Percentiles rank a stretch among this genome's conserved stretches.
phyloP scores from a whole-genome alignment of 768 basidiomycete genomes.

The Cystobasidium tubakii region DNA sequence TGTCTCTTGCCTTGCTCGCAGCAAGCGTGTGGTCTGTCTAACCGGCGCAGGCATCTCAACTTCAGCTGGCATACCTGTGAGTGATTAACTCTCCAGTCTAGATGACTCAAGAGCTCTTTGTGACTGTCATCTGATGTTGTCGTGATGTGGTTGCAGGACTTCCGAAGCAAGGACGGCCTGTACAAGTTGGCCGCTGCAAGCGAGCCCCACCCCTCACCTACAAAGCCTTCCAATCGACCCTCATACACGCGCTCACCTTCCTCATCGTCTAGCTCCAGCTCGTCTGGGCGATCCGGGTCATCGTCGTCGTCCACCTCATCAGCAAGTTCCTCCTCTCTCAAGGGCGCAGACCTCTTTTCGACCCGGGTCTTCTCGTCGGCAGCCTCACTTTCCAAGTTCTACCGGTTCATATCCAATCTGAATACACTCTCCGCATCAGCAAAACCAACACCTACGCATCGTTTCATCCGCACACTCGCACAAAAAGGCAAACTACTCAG shows the following conservation, averaged over 20 bases:
- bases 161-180: conserved; percentile 86
- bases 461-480: conserved; percentile 77
- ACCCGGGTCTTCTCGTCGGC: conserved; percentile 81
- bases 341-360: conserved; percentile 92
- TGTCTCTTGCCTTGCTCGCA: conserved; percentile 71
- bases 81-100: conserved; percentile 47
- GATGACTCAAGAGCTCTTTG: not conserved
- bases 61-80: conserved; percentile 88
- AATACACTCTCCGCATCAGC: conserved; percentile 49
- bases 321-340: conserved; percentile 51
- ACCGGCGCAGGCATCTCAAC: conserved; percentile 96
- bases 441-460: conserved; percentile 77
- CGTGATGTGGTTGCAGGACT: conserved; percentile 61
- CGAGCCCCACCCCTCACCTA: not conserved
- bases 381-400: conserved; percentile 79
- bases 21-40: conserved; percentile 79
- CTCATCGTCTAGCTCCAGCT: not conserved
- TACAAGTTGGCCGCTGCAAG: conserved; percentile 59
- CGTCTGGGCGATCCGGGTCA: not conserved
- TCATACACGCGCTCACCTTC: not conserved
- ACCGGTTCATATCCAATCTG: conserved; percentile 87
- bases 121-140: not conserved
- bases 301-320: conserved; percentile 9
- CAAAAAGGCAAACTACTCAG: conserved; percentile 75
- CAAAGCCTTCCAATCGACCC: not conserved